Percentiles rank a stretch among this genome's conserved stretches.
phyloP scores from a whole-genome alignment of 345 rosid species.

The Brassica incana region DNA sequence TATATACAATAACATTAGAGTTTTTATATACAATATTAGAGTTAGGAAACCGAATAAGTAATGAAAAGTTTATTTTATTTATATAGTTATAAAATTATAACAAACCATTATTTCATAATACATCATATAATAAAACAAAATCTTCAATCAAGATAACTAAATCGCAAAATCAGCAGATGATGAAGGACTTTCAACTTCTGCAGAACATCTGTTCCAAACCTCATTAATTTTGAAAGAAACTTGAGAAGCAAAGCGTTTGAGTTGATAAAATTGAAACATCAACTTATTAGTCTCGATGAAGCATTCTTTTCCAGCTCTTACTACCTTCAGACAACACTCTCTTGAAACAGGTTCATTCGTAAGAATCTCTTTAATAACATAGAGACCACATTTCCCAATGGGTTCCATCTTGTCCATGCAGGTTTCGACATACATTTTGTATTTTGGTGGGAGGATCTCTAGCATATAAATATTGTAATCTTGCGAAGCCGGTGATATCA shows the following conservation, averaged over 20 bases:
- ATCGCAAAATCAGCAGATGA: background rate
- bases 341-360: background rate
- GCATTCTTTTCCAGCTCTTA: background rate
- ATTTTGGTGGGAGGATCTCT: background rate
- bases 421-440: background rate
- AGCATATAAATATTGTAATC: background rate
- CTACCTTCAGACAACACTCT: slow-evolving; percentile 1
- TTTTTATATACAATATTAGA: background rate
- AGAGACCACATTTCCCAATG: background rate
- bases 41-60: background rate
- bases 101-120: background rate
- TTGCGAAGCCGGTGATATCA: background rate
- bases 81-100: background rate
- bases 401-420: background rate
- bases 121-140: background rate
- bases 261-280: background rate
- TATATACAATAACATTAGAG: background rate
- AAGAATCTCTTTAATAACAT: slow-evolving; percentile 6
- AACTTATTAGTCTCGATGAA: background rate
- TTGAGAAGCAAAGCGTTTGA: slow-evolving; percentile 2
- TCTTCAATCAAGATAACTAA: background rate
- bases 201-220: background rate
- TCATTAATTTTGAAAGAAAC: background rate
- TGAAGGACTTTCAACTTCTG: background rate
- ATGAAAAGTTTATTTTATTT: background rate